A percentile compares a stretch with the other conserved stretches of the same genome.
These are phyloP conservation scores for Aphanomyces stellatus DNA, from an alignment of 352 stramenopile genomes.

Conservation along the genomic window DNA sequence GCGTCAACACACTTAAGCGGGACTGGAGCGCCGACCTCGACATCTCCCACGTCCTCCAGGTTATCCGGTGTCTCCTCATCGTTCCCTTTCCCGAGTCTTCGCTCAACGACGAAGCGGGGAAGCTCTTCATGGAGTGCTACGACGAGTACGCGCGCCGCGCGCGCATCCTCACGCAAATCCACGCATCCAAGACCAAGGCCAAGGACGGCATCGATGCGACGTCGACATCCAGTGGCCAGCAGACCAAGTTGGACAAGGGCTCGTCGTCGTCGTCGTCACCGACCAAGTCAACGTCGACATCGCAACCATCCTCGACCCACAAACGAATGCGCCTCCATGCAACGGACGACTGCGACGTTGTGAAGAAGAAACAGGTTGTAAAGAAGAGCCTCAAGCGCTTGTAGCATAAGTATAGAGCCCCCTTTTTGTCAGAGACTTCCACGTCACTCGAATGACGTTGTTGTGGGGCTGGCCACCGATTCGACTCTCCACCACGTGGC, in stretches of 20 bases:
- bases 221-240: no score
- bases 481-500: no score
- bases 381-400: constrained; percentile 71
- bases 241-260: not conserved
- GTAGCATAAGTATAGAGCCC: constrained; percentile 23
- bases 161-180: constrained; percentile 85
- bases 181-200: constrained; percentile 50
- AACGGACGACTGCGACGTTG: constrained; percentile 13
- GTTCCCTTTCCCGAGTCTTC: constrained; percentile 98
- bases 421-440: no score
- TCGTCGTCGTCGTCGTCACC: not conserved
- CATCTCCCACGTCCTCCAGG: constrained; percentile 94
- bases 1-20: constrained; percentile 99
- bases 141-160: constrained; percentile 92
- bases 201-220: constrained; percentile 16
- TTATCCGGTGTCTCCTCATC: constrained; percentile 99
- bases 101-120: constrained; percentile 98
- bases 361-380: constrained; percentile 54
- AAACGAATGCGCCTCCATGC: not conserved
- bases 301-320: not conserved
- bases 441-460: no score
- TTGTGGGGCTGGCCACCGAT: no score
- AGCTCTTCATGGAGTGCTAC: constrained; percentile 99
- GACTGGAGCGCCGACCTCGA: constrained; percentile 95
- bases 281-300: not conserved